A percentile compares a stretch with the other conserved stretches of the same genome.
Conservation (phyloP, 352 stramenopile genomes). For the Aphanomyces astaci region DNA sequence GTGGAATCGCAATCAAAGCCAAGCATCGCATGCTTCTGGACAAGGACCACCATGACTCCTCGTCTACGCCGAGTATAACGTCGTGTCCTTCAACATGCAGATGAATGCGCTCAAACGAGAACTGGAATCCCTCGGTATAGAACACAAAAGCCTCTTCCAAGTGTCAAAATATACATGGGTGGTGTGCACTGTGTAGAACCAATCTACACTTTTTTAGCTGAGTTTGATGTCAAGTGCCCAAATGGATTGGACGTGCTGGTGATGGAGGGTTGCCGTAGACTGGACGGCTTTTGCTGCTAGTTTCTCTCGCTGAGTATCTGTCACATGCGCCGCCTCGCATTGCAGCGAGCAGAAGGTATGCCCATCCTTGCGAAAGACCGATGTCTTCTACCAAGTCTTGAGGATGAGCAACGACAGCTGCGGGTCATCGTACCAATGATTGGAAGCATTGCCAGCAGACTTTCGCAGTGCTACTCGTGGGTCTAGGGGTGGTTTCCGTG, state of each 20-base stretch:
- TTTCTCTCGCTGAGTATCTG: background rate
- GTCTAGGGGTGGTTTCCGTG: background rate
- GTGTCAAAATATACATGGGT: too few relatives aligned
- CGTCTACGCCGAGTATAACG: too few relatives aligned
- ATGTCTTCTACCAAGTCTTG: background rate
- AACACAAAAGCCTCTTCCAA: too few relatives aligned
- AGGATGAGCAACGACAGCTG: background rate
- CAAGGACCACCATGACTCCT: too few relatives aligned
- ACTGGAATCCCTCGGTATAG: too few relatives aligned
- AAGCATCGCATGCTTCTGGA: too few relatives aligned
- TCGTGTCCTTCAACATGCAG: too few relatives aligned
- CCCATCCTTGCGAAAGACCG: background rate
- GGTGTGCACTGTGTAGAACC: too few relatives aligned
- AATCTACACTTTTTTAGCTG: too few relatives aligned
- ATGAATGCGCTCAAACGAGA: too few relatives aligned
- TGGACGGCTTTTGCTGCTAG: background rate
- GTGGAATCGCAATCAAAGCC: too few relatives aligned
- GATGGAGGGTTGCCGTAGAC: background rate
- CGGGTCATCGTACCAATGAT: background rate
- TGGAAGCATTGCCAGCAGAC: conserved; percentile 20
- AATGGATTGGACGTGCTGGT: background rate
- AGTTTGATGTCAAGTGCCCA: background rate
- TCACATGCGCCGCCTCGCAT: background rate
- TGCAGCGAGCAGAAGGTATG: background rate
- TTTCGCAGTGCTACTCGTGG: background rate